Evolutionary conservation across 495 filamentous ascomycete species (phyloP), one percentile per base, ranked within the genome.

Genomic region (Durotheca rogersii): DNA sequence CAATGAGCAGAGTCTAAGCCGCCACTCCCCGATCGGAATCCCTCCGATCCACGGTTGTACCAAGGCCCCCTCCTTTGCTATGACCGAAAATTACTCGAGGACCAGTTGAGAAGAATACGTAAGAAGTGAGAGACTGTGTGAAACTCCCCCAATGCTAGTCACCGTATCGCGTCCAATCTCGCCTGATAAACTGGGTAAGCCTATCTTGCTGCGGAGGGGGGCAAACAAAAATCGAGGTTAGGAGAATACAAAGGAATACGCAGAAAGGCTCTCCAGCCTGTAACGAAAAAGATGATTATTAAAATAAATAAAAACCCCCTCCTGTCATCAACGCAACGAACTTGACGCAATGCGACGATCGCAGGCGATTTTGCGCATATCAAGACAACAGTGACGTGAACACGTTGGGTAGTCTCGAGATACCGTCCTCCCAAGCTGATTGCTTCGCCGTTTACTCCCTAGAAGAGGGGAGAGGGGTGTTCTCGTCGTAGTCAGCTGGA

Each of bases 1-100:
- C 56, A 60, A 60, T 60, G 56, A 60, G 56, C 51, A 47, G 47
- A 56, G 51, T 51, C 45, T 46, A 47, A 47, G 33, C 56, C 50
- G 35, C 37, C 56, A 34, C 44, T 17, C 5, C 4, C 10, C 27
- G 30, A 35, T 41, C 44, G 44, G 53, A 35, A 46, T 53, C 56
- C 56, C 20, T 59, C 46, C 45, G 45, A 53, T 42, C 50, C 35
- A 21, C 2, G 9, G 5, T 47, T 48, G 45, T 59, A 59, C 43
- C 54, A 31, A 46, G 38, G 21, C 50, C 44, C n/a, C n/a, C n/a
- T n/a, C n/a, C n/a, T 38, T 16, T 45, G 49, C 45, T 38, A 56
- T 29, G 45, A 41, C n/a, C 47, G 29, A 47, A 35, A 41, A 46
- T 53, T 45, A 59, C 33, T 50, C 56, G 39, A 53, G 34, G 49